Evolutionary conservation across 768 basidiomycete species (phyloP).

Genomic region (Pisolithus microcarpus): DNA sequence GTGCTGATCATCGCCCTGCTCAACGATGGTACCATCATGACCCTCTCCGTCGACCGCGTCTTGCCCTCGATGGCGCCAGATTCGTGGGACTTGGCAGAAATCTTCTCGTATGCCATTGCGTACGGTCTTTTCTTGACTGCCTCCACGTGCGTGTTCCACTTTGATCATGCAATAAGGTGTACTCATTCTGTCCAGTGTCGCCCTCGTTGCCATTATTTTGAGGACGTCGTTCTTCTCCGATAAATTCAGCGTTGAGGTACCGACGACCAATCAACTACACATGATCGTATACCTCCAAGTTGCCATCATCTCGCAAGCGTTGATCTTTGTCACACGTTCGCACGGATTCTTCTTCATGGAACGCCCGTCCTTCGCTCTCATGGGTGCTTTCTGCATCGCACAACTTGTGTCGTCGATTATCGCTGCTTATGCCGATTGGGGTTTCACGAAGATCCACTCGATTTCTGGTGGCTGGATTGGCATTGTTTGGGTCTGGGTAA

Average conservation of each 20-base stretch:
- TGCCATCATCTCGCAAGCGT: constrained; percentile 96
- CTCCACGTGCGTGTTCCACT: constrained; percentile 62
- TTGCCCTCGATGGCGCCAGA: constrained; percentile 89
- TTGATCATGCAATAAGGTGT: constrained; percentile 4
- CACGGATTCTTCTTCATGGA: constrained; percentile 98
- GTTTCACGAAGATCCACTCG: constrained; percentile 75
- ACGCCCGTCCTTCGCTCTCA: constrained; percentile 81
- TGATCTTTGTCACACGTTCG: constrained; percentile 94
- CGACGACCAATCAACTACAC: constrained; percentile 51
- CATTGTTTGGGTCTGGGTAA: constrained; percentile 93
- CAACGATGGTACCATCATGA: constrained; percentile 99
- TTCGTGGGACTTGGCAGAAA: constrained; percentile 93
- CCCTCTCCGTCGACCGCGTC: constrained; percentile 91
- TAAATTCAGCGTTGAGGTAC: constrained; percentile 70
- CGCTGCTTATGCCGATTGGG: constrained; percentile 88
- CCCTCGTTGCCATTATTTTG: constrained; percentile 76
- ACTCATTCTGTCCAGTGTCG: constrained; percentile 42
- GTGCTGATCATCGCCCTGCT: constrained; percentile 94
- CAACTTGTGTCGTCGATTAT: constrained; percentile 96
- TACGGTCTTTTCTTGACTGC: constrained; percentile 91
- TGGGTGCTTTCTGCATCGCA: constrained; percentile 86
- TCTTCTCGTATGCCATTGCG: constrained; percentile 90
- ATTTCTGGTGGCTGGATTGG: constrained; percentile 96
- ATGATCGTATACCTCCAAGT: constrained; percentile 94
- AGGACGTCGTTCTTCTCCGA: constrained; percentile 85